Base-by-base conservation (phyloP, 495 filamentous ascomycete genomes). In the Echria macrotheca region DNA sequence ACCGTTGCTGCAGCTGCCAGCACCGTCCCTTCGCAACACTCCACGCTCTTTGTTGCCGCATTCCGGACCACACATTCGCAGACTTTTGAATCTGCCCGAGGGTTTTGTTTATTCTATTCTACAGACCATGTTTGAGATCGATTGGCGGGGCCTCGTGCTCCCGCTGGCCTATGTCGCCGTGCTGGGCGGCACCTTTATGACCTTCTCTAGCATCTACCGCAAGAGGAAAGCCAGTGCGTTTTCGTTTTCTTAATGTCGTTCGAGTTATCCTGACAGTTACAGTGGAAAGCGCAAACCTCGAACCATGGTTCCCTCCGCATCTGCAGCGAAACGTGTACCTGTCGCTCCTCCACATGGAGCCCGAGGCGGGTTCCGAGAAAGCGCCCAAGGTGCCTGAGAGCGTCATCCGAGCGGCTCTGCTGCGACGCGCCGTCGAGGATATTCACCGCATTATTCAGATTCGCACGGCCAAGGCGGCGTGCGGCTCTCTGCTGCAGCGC, bases 251-350 rank as follows among this genome's bases (percentile, higher is more conserved):
- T 10, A 14, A 9, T 17, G 14, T 26, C 5, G 2, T n/a, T 3
- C 18, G 12, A 15, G 17, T 12, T 36, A n/a, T 29, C 26, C 37
- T 9, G n/a, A 14, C 12, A 21, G 23, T 21, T 23, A 28, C 57
- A 88, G 86, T 74, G 52, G 81, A 87, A 70, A 83, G 85, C 50
- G 81, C 85, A 25, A 84, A 85, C 49, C 76, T 97, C 33, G 88
- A 83, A 53, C 87, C 91, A 64, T 98, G 91, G 91, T 97, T 97
- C 68, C 81, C 81, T 14, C 74, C 86, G 26, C 91, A 98, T 64
- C 71, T 91, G 29, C 85, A 91, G 66, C 87, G 91, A 57, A 89
- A 97, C 66, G 83, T 98, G 59, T 98, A 98, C 73, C 81, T 94
- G 50, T 86, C 88, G 23, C 83, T 98, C 28, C 74, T 96, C 6